Conservation (phyloP, 768 basidiomycete species). For the Agaricus blazei region DNA sequence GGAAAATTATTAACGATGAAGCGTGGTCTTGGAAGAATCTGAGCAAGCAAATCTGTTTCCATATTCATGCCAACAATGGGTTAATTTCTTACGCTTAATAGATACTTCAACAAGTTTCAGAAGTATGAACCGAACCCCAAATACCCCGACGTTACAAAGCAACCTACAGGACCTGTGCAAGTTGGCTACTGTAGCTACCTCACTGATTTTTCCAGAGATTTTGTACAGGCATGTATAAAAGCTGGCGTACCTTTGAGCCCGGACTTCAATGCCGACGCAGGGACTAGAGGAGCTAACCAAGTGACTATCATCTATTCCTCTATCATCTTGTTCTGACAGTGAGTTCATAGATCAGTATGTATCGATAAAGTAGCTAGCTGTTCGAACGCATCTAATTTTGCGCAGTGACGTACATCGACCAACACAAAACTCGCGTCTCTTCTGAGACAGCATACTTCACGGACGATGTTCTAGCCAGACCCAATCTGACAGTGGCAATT, state of each 20-base stretch:
- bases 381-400: not conserved
- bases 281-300: too few relatives aligned
- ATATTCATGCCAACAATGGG: too few relatives aligned
- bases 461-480: slow-evolving; percentile 52
- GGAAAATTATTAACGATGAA: slow-evolving; percentile 43
- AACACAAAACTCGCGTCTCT: slow-evolving; percentile 49
- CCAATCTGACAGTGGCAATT: slow-evolving; percentile 59
- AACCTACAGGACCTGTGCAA: slow-evolving; percentile 50
- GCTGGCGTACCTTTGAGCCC: slow-evolving; percentile 54
- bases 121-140: slow-evolving; percentile 43
- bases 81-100: too few relatives aligned
- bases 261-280: slow-evolving; percentile 49
- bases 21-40: slow-evolving; percentile 62
- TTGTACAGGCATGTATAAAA: slow-evolving; percentile 48
- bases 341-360: slow-evolving; percentile 36
- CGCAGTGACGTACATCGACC: slow-evolving; percentile 64
- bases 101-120: slow-evolving; percentile 70
- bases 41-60: not conserved
- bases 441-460: slow-evolving; percentile 68
- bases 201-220: slow-evolving; percentile 41
- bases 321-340: too few relatives aligned
- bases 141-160: slow-evolving; percentile 50
- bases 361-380: too few relatives aligned
- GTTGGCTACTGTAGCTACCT: slow-evolving; percentile 52
- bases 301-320: too few relatives aligned